Evolutionary conservation across 257 asterid species (phyloP).

Genomic region (Scutellaria baicalensis): DNA sequence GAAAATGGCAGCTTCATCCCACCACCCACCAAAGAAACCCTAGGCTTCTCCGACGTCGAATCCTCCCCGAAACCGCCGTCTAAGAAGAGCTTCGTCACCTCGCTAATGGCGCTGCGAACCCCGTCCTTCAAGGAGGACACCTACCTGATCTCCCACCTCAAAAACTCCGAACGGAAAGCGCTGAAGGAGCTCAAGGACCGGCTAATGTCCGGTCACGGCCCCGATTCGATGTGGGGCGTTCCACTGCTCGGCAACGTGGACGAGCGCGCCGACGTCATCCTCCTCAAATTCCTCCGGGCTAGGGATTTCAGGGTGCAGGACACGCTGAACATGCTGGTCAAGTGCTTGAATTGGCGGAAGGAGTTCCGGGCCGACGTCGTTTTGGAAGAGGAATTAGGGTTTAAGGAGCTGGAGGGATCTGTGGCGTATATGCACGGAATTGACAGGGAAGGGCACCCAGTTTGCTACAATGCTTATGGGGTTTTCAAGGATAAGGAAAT

Average conservation of each 20-base stretch:
- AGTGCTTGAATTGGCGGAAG: conserved; percentile 59
- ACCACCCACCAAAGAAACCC: background rate
- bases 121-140: conserved; percentile 86
- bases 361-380: conserved; percentile 60
- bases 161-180: conserved; percentile 53
- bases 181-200: conserved; percentile 56
- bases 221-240: conserved; percentile 68
- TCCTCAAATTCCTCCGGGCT: conserved; percentile 84
- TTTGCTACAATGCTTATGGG: conserved; percentile 90
- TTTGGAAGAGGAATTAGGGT: conserved; percentile 69
- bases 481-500: conserved; percentile 61
- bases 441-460: conserved; percentile 68
- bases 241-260: conserved; percentile 35
- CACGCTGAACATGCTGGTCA: conserved; percentile 50
- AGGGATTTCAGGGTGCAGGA: conserved; percentile 66
- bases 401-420: conserved; percentile 70
- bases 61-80: conserved; percentile 26
- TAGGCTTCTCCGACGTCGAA: background rate
- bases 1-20: conserved; percentile 51
- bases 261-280: conserved; percentile 65
- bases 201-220: conserved; percentile 27
- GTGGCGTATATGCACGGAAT: conserved; percentile 70
- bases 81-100: conserved; percentile 48
- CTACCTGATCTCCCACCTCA: conserved; percentile 64
- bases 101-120: conserved; percentile 55